Percentiles rank a stretch among this genome's conserved stretches.
phyloP scores from a whole-genome alignment of 495 filamentous ascomycete genomes.

The Chaetomium tenue region DNA sequence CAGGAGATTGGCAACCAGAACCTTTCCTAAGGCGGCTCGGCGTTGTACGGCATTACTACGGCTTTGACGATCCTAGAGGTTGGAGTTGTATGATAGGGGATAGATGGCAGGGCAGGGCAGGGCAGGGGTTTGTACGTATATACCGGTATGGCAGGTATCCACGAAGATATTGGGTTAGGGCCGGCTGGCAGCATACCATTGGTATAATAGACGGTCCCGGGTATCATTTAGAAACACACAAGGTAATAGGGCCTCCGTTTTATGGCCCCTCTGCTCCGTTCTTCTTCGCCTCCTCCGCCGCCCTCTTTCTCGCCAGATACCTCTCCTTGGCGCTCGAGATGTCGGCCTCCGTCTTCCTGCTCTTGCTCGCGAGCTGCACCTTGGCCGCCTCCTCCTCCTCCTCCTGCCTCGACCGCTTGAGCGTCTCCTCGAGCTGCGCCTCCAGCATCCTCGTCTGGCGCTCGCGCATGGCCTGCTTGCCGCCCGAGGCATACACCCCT shows the following conservation, averaged over 20 bases:
- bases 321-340: slow-evolving; percentile 84
- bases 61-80: neutral
- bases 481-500: slow-evolving; percentile 51
- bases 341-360: slow-evolving; percentile 69
- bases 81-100: neutral
- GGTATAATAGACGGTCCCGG: neutral
- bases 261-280: slow-evolving; percentile 36
- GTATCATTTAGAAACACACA: neutral
- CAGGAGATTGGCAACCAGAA: slow-evolving; percentile 45
- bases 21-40: neutral
- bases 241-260: neutral
- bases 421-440: slow-evolving; percentile 69
- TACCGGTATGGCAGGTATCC: neutral
- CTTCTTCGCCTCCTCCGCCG: slow-evolving; percentile 68
- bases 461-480: slow-evolving; percentile 66
- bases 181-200: neutral
- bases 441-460: slow-evolving; percentile 87
- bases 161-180: neutral
- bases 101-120: neutral
- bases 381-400: slow-evolving; percentile 68
- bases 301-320: slow-evolving; percentile 79
- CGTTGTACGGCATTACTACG: slow-evolving; percentile 6
- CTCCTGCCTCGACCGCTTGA: slow-evolving; percentile 70
- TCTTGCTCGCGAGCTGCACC: slow-evolving; percentile 71
- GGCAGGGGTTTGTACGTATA: neutral